Conservation (phyloP, 352 stramenopile genomes). For the Phytophthora parvispora region DNA sequence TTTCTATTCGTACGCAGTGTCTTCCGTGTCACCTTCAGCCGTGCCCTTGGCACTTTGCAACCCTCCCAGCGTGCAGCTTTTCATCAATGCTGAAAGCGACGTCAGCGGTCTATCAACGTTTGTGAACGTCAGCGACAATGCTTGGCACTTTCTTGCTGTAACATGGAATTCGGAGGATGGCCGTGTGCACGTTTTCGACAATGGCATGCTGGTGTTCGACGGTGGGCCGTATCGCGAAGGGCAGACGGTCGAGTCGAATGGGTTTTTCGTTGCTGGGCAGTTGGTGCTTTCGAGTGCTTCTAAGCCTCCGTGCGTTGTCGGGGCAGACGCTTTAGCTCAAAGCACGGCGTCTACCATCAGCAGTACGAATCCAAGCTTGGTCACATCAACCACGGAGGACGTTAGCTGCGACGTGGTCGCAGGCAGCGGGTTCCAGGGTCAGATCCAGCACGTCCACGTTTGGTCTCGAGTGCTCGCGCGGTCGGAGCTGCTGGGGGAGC, state of each 20-base stretch:
- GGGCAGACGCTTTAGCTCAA: conserved; percentile 3
- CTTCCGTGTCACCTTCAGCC: conserved; percentile 2
- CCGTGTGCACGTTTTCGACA: conserved; percentile 66
- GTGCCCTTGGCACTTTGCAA: conserved; percentile 69
- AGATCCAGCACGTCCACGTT: conserved; percentile 72
- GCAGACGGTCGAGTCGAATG: conserved; percentile 30
- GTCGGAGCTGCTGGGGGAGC: conserved; percentile 59
- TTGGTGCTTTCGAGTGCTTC: conserved; percentile 36
- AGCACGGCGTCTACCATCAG: no score
- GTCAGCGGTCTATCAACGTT: conserved; percentile 54
- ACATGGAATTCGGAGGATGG: conserved; percentile 69
- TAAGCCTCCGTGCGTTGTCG: conserved; percentile 11
- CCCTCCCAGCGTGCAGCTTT: conserved; percentile 65
- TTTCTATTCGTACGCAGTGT: conserved; percentile 56
- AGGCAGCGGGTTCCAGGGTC: conserved; percentile 40
- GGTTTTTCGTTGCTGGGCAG: conserved; percentile 58
- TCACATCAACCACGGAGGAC: conserved; percentile 9
- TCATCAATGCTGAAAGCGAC: conserved; percentile 47
- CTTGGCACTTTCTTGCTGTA: conserved; percentile 77
- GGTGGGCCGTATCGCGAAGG: conserved; percentile 66
- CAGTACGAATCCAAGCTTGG: neutral
- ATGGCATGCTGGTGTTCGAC: conserved; percentile 76
- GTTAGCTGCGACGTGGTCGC: conserved; percentile 39
- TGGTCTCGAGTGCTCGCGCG: conserved; percentile 60
- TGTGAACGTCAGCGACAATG: conserved; percentile 70